A percentile compares a stretch with the other conserved stretches of the same genome.
phyloP scores from a whole-genome alignment of 106 monocot genomes.

The Dendrobium officinale region DNA sequence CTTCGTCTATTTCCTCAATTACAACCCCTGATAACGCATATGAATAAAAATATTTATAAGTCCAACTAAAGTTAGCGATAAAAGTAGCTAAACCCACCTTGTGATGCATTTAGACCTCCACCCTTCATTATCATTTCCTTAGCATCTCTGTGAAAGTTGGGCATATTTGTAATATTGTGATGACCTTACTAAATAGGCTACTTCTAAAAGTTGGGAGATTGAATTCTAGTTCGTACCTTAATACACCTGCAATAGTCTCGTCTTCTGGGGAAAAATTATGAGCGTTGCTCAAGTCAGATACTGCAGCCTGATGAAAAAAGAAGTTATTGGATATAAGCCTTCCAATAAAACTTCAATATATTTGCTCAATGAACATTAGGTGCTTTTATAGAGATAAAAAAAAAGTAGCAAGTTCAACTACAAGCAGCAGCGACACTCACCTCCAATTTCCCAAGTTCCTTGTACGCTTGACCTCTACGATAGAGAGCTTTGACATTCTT shows the following conservation, averaged over 20 bases:
- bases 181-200: background rate
- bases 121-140: constrained; percentile 42
- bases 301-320: constrained; percentile 50
- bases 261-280: constrained; percentile 84
- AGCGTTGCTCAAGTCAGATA: constrained; percentile 67
- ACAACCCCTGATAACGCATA: constrained; percentile 40
- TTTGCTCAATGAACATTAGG: background rate
- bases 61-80: background rate
- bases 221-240: constrained; percentile 37
- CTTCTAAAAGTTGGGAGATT: background rate
- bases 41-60: background rate
- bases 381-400: background rate
- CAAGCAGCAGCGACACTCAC: constrained; percentile 26
- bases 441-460: constrained; percentile 72
- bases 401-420: background rate
- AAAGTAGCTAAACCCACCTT: constrained; percentile 21
- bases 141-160: constrained; percentile 47
- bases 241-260: constrained; percentile 76
- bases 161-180: background rate
- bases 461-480: constrained; percentile 98
- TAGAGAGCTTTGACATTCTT: constrained; percentile 93
- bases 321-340: background rate
- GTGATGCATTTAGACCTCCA: constrained; percentile 12
- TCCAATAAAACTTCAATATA: background rate
- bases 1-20: constrained; percentile 84